Evolutionary conservation across 768 basidiomycete genomes (phyloP), one percentile per base, ranked within the genome.

Genomic region (Podaxis sp.): DNA sequence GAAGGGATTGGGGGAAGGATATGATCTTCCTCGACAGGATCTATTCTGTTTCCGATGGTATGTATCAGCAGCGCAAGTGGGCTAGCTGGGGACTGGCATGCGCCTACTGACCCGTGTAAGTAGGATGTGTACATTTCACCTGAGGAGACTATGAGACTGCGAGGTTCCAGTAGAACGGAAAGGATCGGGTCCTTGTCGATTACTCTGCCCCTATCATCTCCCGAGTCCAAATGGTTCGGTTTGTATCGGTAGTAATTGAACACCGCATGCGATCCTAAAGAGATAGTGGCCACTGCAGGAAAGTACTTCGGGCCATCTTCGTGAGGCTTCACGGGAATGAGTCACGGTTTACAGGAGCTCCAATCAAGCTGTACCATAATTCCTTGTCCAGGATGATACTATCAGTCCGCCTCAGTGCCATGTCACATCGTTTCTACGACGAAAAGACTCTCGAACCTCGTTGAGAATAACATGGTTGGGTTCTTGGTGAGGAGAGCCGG

Each of bases 381-480:
- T 10, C 96, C 95, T 76, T 97, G 93, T 1, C 91, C 92, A 6
- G 93, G 83, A 16, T 85, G 80, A 72, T 98, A 98, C 86, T 91
- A 38, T n/a, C 38, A 27, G 42, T 48, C 37, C 38, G n/a, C 7
- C 16, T 50, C 21, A 53, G 52, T 10, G 10, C 9, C 16, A 44
- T 23, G 44, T 57, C 38, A 57, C 57, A 54, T 38, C 35, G 47
- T 63, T 61, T 38, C n/a, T 23, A 28, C 38, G 14, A 55, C 32
- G 18, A 32, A 10, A 57, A 54, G 52, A 59, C 6, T 35, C 23
- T 66, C 76, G 62, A 64, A 87, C 89, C 79, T 96, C 91, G 70
- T 95, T 95, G 66, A 96, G 77, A 61, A 95, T 89, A 62, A 97
- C 78, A 74, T 98, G 94, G 75, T 97, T 98, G 7, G 93, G 91